Evolutionary conservation across 805 yeast species (phyloP).

Genomic region (Alloascoidea africana): DNA sequence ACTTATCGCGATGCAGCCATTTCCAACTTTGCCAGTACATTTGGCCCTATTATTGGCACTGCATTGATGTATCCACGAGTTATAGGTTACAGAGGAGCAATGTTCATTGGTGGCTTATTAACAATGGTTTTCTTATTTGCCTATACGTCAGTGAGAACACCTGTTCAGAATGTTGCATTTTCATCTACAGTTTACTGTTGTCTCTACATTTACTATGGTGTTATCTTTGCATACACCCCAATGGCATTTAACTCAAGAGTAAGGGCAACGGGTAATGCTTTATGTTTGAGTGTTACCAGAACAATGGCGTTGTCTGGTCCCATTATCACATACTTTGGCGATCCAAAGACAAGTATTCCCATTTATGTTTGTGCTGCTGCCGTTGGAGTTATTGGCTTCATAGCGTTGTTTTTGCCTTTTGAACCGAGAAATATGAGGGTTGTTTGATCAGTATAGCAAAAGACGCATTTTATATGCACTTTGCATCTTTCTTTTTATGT

Average conservation of each 20-base stretch:
- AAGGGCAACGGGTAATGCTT: conserved; percentile 31
- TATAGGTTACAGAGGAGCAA: conserved; percentile 42
- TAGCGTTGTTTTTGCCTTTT: conserved; percentile 30
- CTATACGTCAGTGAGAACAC: conserved; percentile 44
- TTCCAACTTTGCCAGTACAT: conserved; percentile 29
- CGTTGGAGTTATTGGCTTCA: conserved; percentile 27
- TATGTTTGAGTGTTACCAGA: conserved; percentile 29
- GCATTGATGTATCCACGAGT: too few species aligned
- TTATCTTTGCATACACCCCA: conserved; percentile 33
- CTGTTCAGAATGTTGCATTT: conserved; percentile 34
- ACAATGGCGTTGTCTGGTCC: conserved; percentile 31
- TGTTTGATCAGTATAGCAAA: too few species aligned
- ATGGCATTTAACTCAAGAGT: conserved; percentile 24
- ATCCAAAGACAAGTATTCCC: conserved; percentile 31
- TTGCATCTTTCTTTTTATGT: too few species aligned
- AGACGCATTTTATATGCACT: too few species aligned
- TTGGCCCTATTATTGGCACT: conserved; percentile 34
- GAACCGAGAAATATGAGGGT: conserved; percentile 24
- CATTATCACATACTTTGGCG: conserved; percentile 29
- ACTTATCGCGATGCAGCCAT: conserved; percentile 19
- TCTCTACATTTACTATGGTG: conserved; percentile 21
- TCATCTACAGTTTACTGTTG: conserved; percentile 18
- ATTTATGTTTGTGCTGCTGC: conserved; percentile 31
- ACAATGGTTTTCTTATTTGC: conserved; percentile 46
- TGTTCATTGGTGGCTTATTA: conserved; percentile 33